Evolutionary conservation across 2,329 filamentous ascomycete species (phyloP), one percentile per base, ranked within the genome.

Genomic region (Fusarium sp.): DNA sequence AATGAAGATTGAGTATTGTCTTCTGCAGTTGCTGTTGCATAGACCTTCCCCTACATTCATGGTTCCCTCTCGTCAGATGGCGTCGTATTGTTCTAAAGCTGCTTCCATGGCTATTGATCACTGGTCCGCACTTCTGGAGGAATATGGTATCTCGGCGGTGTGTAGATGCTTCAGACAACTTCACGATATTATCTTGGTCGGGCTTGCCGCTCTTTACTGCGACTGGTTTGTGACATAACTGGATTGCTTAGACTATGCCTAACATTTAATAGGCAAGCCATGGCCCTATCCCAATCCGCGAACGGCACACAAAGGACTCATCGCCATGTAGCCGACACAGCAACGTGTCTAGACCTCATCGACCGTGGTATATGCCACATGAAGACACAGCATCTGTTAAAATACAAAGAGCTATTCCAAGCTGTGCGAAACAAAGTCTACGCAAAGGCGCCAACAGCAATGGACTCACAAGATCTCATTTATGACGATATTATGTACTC

Each of bases 1-100:
- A 4, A 60, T 61, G 55, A 61, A 60, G 5, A 51, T 51, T 14
- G 55, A 61, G 28, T 60, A 61, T 6, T 61, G 55, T 11, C 45
- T 60, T 1, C 9, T 61, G 6, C 59, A 61, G 5, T 10, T 61
- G 0, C 5, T 61, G 0, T 2, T 61, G 0, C 55, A 61, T 14
- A 61, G 59, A 2, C 59, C 59, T 0, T 61, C 59, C 0, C 59
- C 59, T 0, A 61, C 59, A 0, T 61, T 61, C 3, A 61, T 61
- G 59, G 55, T 61, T 0, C 59, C 59, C 1, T 61, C 59, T 5
- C 59, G 23, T 0, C 55, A 61, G 11, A 61, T 61, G 59, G 23
- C 55, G 0, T 61, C 37, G 0, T 61, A 61, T 23, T 61, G 59
- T 1, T 61, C 59, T 0, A 61, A 61, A 3, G 55, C 55, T 5